Evolutionary conservation across 2,329 filamentous ascomycete species (phyloP).

Genomic region (Trichophyton schoenleinii): DNA sequence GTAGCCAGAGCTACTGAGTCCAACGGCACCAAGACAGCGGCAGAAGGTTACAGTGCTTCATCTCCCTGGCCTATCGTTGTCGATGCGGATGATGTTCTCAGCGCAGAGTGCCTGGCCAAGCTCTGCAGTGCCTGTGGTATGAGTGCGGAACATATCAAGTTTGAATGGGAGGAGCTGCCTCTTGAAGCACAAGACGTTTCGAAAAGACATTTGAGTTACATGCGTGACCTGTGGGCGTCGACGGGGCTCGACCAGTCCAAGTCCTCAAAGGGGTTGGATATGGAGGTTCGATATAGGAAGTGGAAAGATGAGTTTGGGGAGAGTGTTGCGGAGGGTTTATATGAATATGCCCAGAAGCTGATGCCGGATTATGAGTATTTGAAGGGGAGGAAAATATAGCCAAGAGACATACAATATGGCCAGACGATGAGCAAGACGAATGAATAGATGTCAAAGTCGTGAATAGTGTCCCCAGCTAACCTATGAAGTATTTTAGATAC

Average conservation of each 20-base stretch:
- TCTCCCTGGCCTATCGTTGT: slow-evolving; percentile 19
- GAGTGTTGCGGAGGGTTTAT: slow-evolving; percentile 15
- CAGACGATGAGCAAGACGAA: background rate
- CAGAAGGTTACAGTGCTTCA: too few relatives aligned
- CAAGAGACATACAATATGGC: background rate
- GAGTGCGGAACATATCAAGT: slow-evolving; percentile 19
- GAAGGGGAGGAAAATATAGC: slow-evolving; percentile 11
- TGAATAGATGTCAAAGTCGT: background rate
- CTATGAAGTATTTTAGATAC: background rate
- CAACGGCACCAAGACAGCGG: too few relatives aligned
- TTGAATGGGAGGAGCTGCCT: slow-evolving; percentile 19
- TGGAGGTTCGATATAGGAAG: slow-evolving; percentile 17
- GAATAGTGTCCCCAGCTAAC: background rate
- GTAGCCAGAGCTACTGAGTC: slow-evolving; percentile 5
- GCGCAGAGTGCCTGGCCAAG: slow-evolving; percentile 17
- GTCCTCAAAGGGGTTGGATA: slow-evolving; percentile 22
- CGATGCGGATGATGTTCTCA: slow-evolving; percentile 29
- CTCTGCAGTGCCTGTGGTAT: slow-evolving; percentile 22
- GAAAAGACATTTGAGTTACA: slow-evolving; percentile 7
- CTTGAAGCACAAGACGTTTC: background rate
- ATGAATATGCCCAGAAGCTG: slow-evolving; percentile 17
- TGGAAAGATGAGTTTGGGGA: slow-evolving; percentile 28
- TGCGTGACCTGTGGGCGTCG: background rate
- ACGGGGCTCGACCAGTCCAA: slow-evolving; percentile 16
- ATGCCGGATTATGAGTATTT: slow-evolving; percentile 32